Base-by-base conservation (phyloP, 192 early-diverging fungal species). In the Pilaira anomala region DNA sequence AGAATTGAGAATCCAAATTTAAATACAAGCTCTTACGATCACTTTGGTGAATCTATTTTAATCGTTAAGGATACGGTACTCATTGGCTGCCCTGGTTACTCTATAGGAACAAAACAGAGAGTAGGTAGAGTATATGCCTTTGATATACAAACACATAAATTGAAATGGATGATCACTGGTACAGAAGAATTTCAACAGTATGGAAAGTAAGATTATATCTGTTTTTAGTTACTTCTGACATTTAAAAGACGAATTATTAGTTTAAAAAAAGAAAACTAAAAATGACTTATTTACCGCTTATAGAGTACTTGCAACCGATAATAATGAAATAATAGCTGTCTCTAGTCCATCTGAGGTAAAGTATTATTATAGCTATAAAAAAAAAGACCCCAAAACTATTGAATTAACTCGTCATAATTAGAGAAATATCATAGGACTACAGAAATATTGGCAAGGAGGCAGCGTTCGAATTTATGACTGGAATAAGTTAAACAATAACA, bases 361-460 rank as follows among this genome's bases (percentile, higher is more conserved):
- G 8, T 40, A 6, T 7, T 26, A 50, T 16, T 39, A 22, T 4
- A 30, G 9, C 2, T 16, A 48, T 33, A 24, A 8, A 25, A 14
- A 25, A 22, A 24, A 6, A 25, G 24, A 6, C 11, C 36, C 13
- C 3, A 21, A 14, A 24, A 50, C 1, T 1, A 29, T 44, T 48
- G 7, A 19, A 30, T 22, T 48, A 60, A 25, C 12, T 26, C 14
- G 25, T 46, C 6, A 22, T 33, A 26, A 49, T 26, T 55, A 71
- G 60, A 52, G 46, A 13, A 48, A 57, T 9, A 29, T 40, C 7
- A 21, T 62, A 3, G 33, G 44, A 14, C 44, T 63, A 22, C 29
- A 26, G 16, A 70, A 63, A 8, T 33, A 22, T 28, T 79, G 77
- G 77, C 77, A 79, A 52, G 62, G 62, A 22, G 74, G 74, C 28